Conservation (phyloP, 352 stramenopile species). For the Globisporangium rhizosaccharum region DNA sequence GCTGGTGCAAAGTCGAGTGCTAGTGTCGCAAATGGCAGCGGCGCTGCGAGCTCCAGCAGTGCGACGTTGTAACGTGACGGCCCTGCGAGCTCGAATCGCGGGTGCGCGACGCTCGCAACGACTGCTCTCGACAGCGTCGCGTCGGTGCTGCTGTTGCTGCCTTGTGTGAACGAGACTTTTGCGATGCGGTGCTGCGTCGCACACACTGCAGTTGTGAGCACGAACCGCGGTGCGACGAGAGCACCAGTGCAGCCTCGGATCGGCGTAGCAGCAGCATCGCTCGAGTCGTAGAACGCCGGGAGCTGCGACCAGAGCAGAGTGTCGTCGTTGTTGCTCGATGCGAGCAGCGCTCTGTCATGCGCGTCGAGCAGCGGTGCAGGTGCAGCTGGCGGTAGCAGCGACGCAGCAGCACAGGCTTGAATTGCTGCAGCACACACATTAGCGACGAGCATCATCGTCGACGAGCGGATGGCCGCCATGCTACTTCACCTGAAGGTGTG, state of each 20-base stretch:
- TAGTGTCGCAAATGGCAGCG: not conserved
- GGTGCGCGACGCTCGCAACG: not conserved
- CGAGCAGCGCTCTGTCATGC: no score
- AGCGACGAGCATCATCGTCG: not conserved
- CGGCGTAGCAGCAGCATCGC: not conserved
- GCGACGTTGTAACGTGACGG: not conserved
- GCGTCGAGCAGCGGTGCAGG: no score
- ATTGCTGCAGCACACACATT: not conserved
- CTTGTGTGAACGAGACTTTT: not conserved
- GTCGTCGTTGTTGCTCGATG: no score
- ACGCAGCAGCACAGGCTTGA: not conserved
- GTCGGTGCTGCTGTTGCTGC: not conserved
- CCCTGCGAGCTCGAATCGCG: not conserved
- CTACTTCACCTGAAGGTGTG: no score
- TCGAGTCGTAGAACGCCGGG: not conserved
- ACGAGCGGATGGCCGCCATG: not conserved
- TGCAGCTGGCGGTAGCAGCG: no score
- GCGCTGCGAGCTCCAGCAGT: not conserved
- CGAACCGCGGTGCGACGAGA: not conserved
- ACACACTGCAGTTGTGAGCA: not conserved
- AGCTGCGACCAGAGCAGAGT: not conserved
- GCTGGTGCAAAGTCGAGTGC: not conserved
- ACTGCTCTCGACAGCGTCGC: not conserved
- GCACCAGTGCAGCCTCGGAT: not conserved
- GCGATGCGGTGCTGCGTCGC: not conserved